Evolutionary conservation across 2,329 filamentous ascomycete genomes (phyloP).

Genomic region (Trichophyton benhamiae): DNA sequence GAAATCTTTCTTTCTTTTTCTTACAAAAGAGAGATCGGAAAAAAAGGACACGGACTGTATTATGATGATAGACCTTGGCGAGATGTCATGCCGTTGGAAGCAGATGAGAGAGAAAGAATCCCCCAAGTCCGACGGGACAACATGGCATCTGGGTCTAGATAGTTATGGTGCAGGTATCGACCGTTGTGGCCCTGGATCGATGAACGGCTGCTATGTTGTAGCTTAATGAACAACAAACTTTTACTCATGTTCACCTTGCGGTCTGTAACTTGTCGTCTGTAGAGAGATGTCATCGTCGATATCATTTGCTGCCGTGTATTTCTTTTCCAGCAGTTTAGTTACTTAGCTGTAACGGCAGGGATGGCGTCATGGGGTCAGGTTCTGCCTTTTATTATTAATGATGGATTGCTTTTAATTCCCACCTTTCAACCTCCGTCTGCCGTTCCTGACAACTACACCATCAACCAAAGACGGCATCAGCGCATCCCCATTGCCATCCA

Average conservation of each 20-base stretch:
- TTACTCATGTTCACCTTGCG: not conserved
- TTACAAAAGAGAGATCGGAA: not conserved
- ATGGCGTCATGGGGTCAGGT: conserved; percentile 3
- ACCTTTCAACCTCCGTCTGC: not conserved
- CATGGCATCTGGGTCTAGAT: not conserved
- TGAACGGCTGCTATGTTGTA: conserved; percentile 3
- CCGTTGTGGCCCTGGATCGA: conserved; percentile 1
- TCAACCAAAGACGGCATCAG: not conserved
- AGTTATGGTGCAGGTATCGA: not conserved
- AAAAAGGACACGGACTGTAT: conserved; percentile 1
- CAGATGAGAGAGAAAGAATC: not conserved
- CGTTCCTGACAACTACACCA: not conserved
- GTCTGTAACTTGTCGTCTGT: not conserved
- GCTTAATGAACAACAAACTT: conserved; percentile 6
- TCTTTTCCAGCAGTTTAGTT: not conserved
- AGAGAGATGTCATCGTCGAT: not conserved
- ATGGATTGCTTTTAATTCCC: not conserved
- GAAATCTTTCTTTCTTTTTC: no score
- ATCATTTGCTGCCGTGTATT: not conserved
- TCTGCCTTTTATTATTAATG: not conserved
- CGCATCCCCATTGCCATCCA: not conserved
- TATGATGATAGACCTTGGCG: not conserved
- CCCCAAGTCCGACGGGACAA: not conserved
- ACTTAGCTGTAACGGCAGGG: not conserved
- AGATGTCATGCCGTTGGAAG: not conserved